Conservation (phyloP, 164 flowering plant species). For the Magnolia changhungtana region DNA sequence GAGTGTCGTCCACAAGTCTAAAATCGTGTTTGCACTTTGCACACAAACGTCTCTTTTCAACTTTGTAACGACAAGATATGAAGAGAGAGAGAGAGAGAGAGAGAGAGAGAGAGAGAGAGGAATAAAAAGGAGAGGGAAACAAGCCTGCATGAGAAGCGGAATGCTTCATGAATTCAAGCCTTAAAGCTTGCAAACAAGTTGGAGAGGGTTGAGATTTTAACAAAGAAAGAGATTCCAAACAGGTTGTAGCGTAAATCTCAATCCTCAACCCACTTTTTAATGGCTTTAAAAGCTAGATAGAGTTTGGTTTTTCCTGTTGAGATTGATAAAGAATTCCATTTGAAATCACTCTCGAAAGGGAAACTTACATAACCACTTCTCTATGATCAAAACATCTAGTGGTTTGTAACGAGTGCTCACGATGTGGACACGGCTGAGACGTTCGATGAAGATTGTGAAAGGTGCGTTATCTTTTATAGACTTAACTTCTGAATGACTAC, state of each 20-base stretch:
- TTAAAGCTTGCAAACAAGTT: slow-evolving; percentile 4
- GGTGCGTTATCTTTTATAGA: background rate
- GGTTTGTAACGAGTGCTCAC: background rate
- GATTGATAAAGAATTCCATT: background rate
- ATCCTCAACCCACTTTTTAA: background rate
- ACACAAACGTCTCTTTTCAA: background rate
- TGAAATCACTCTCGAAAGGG: background rate
- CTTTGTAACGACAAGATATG: background rate
- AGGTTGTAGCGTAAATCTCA: background rate
- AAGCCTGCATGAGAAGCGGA: background rate
- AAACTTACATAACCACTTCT: background rate
- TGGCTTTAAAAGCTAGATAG: background rate
- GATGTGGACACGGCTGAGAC: background rate
- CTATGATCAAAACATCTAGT: background rate
- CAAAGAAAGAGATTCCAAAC: background rate
- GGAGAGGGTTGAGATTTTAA: background rate
- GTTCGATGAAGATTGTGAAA: background rate
- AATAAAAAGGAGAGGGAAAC: background rate
- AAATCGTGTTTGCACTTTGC: background rate
- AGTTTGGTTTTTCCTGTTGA: background rate
- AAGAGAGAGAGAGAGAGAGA: background rate
- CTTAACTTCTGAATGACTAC: too few species aligned
- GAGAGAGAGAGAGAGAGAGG: background rate
- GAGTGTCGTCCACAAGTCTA: background rate
- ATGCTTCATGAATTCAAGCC: background rate